These are phyloP conservation scores for Emmonsia crescens DNA, from an alignment of 2,329 filamentous ascomycete genomes.

Conservation along the genomic window DNA sequence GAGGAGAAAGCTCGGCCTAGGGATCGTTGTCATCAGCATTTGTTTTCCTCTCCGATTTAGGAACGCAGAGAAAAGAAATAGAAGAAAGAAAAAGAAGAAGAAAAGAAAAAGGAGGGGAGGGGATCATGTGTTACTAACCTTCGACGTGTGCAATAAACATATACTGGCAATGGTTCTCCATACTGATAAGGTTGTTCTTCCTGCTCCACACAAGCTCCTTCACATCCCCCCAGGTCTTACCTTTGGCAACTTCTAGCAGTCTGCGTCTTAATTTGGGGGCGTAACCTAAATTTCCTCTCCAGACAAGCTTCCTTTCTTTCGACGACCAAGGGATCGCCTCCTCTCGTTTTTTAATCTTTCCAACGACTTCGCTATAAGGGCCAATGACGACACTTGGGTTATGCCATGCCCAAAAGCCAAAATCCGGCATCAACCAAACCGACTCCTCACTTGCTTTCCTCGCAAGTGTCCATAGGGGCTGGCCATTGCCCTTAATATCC, in stretches of 20 bases:
- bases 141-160: constrained; percentile 45
- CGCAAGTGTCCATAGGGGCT: constrained; percentile 35
- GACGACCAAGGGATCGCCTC: constrained; percentile 21
- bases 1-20: constrained; percentile 37
- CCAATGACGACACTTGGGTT: constrained; percentile 25
- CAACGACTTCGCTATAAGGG: constrained; percentile 27
- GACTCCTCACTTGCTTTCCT: constrained; percentile 29
- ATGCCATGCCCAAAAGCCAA: constrained; percentile 43
- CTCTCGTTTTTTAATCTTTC: constrained; percentile 8
- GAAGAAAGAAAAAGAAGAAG: too few species aligned
- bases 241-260: constrained; percentile 29
- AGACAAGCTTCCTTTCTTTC: constrained; percentile 37
- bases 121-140: constrained; percentile 24
- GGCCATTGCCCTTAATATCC: constrained; percentile 23
- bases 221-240: constrained; percentile 39
- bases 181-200: constrained; percentile 35
- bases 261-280: constrained; percentile 31
- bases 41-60: background rate
- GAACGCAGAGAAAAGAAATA: background rate
- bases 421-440: constrained; percentile 43
- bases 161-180: constrained; percentile 44
- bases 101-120: too few species aligned
- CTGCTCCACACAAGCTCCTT: constrained; percentile 31
- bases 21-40: background rate
- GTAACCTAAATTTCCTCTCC: constrained; percentile 38